Evolutionary conservation across 2,329 filamentous ascomycete species (phyloP).

Genomic region (Clarireedia homoeocarpa): DNA sequence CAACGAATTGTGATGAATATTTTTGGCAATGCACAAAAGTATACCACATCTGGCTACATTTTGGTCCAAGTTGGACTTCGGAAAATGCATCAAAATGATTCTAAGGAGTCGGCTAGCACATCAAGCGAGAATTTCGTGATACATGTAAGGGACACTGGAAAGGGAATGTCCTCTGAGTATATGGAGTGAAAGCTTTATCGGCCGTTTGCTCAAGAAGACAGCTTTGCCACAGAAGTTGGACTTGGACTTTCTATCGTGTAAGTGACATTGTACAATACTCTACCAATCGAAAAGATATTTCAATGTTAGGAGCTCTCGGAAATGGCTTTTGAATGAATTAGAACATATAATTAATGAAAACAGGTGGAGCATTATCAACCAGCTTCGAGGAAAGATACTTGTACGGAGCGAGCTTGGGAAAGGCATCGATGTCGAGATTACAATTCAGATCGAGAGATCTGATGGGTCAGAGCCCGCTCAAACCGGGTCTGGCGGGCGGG

Average conservation of each 20-base stretch:
- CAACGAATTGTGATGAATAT: constrained; percentile 48
- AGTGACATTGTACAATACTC: constrained; percentile 4
- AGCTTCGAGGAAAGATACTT: constrained; percentile 48
- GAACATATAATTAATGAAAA: no score
- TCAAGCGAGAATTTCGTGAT: constrained; percentile 31
- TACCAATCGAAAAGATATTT: neutral
- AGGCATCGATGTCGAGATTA: constrained; percentile 46
- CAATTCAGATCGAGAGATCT: constrained; percentile 13
- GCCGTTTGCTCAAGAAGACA: constrained; percentile 53
- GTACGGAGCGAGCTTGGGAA: constrained; percentile 43
- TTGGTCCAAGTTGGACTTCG: constrained; percentile 26
- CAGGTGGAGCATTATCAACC: constrained; percentile 17
- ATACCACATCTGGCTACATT: constrained; percentile 43
- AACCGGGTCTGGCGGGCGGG: neutral
- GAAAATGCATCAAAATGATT: neutral
- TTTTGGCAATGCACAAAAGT: constrained; percentile 53
- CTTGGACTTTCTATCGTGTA: constrained; percentile 34
- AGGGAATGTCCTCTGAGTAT: constrained; percentile 54
- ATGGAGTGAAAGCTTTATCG: constrained; percentile 50
- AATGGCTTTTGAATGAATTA: no score
- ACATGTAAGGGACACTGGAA: constrained; percentile 49
- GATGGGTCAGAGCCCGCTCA: neutral
- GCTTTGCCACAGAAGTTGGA: constrained; percentile 42
- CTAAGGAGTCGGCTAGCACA: constrained; percentile 49
- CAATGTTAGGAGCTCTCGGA: neutral